Conservation (phyloP, 345 rosid species). For the Citrus trifoliata region DNA sequence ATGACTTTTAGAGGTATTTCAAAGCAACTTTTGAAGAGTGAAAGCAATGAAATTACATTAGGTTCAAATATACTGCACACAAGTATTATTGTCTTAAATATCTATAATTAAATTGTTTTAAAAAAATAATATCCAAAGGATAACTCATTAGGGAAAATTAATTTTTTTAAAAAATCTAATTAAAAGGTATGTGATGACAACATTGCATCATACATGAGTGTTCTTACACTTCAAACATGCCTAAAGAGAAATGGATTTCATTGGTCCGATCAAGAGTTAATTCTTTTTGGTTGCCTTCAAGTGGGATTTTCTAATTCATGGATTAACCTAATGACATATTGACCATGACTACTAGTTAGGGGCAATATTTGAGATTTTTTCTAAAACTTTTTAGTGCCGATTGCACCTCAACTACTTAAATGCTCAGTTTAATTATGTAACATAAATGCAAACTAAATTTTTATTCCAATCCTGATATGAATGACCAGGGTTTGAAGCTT, state of each 20-base stretch:
- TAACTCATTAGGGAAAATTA: neutral
- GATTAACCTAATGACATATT: neutral
- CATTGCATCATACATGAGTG: conserved; percentile 15
- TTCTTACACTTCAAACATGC: conserved; percentile 4
- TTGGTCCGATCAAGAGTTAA: neutral
- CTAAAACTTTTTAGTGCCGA: rapidly evolving
- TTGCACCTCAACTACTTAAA: no score
- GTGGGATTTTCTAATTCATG: neutral
- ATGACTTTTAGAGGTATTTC: neutral
- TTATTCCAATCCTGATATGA: no score
- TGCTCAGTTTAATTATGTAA: neutral
- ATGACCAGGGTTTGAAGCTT: no score
- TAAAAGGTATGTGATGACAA: conserved; percentile 19
- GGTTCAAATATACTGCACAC: no score
- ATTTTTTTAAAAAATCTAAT: neutral
- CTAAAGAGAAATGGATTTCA: neutral
- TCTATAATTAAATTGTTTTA: no score
- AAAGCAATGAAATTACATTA: neutral
- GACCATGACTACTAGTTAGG: neutral
- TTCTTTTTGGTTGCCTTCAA: neutral
- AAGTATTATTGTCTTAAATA: no score
- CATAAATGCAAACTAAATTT: neutral
- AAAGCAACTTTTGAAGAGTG: neutral
- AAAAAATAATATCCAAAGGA: no score
- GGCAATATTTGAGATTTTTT: no score